Evolutionary conservation across 1,284 basidiomycete species (phyloP).

Genomic region (Sanghuangporus baumii): DNA sequence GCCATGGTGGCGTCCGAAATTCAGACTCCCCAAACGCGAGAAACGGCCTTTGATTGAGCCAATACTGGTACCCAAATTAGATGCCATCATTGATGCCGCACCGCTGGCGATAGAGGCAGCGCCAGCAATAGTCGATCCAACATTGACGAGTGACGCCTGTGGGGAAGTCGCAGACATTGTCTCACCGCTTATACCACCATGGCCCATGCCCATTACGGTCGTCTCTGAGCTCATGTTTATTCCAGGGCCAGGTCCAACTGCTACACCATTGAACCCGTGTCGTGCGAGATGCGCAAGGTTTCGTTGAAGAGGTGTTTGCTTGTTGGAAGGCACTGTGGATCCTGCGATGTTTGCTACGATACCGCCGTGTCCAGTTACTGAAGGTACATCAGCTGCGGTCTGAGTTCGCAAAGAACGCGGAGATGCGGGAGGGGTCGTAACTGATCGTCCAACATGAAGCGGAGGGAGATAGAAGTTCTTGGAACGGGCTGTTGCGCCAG

Average conservation of each 20-base stretch:
- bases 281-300: conserved; percentile 73
- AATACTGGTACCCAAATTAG: conserved; percentile 32
- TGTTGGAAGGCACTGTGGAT: conserved; percentile 30
- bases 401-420: conserved; percentile 30
- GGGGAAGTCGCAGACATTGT: conserved; percentile 58
- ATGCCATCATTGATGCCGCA: conserved; percentile 28
- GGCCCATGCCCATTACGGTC: not conserved
- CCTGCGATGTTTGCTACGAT: conserved; percentile 18
- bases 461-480: conserved; percentile 40
- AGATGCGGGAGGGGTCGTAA: conserved; percentile 38
- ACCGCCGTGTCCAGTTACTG: conserved; percentile 22
- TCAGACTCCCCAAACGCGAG: conserved; percentile 68
- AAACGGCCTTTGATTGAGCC: conserved; percentile 49
- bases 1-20: conserved; percentile 50
- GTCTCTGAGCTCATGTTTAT: conserved; percentile 19
- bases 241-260: conserved; percentile 60
- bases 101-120: conserved; percentile 16
- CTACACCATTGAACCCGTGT: conserved; percentile 74
- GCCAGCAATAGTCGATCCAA: conserved; percentile 26
- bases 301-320: conserved; percentile 70
- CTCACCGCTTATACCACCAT: conserved; percentile 36
- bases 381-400: conserved; percentile 20
- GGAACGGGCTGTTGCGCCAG: conserved; percentile 27
- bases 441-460: conserved; percentile 28
- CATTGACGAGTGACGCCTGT: conserved; percentile 67